These are phyloP conservation scores for Penicillium sp. DNA, from an alignment of 2,329 filamentous ascomycete genomes.

Conservation along the genomic window DNA sequence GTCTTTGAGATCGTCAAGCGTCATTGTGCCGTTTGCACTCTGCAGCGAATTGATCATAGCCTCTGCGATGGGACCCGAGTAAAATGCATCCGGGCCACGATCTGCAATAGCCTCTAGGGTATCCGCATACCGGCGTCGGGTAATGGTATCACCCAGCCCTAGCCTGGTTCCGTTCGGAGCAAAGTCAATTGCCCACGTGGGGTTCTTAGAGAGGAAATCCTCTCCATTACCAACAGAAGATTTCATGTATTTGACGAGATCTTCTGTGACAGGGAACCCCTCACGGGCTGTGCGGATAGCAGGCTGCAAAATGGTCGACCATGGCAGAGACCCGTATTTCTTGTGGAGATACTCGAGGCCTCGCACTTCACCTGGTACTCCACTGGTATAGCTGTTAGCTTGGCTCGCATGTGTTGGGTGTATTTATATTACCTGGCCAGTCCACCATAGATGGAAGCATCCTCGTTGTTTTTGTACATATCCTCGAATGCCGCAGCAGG, in stretches of 20 bases:
- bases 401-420: no score
- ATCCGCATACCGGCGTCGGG: slow-evolving; percentile 73
- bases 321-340: slow-evolving; percentile 60
- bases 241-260: slow-evolving; percentile 72
- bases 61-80: slow-evolving; percentile 68
- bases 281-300: slow-evolving; percentile 70
- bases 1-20: slow-evolving; percentile 69
- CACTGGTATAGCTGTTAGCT: slow-evolving; percentile 38
- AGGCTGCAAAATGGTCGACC: slow-evolving; percentile 69
- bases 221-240: slow-evolving; percentile 47
- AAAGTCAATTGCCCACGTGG: slow-evolving; percentile 83
- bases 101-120: slow-evolving; percentile 75
- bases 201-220: slow-evolving; percentile 72
- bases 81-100: slow-evolving; percentile 70
- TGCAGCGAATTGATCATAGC: slow-evolving; percentile 69
- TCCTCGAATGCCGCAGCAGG: slow-evolving; percentile 76
- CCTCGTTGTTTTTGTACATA: slow-evolving; percentile 75
- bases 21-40: slow-evolving; percentile 77
- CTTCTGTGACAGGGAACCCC: slow-evolving; percentile 70
- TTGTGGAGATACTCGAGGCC: slow-evolving; percentile 76
- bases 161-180: slow-evolving; percentile 75
- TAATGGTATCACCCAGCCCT: slow-evolving; percentile 72
- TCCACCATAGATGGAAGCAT: slow-evolving; percentile 68
- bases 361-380: slow-evolving; percentile 61
- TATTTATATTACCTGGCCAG: slow-evolving; percentile 55